Percentiles rank a stretch among this genome's conserved stretches.
Conservation (phyloP, 1,284 basidiomycete species). For the Phlebopus sp. region DNA sequence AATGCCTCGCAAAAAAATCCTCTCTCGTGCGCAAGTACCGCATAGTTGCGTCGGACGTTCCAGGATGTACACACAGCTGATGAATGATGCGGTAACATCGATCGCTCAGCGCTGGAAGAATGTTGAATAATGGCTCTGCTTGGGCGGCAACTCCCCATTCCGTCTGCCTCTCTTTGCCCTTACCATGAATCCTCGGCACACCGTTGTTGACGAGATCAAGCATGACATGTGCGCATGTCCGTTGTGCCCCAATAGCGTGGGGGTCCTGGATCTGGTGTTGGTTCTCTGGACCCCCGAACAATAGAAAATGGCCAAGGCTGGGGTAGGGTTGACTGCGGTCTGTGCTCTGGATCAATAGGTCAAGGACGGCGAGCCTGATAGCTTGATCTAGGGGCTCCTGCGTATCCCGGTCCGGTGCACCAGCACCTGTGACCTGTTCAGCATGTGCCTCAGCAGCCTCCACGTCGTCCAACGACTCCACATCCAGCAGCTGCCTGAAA, state of each 20-base stretch:
- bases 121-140: conserved; percentile 56
- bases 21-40: conserved; percentile 88
- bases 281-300: conserved; percentile 63
- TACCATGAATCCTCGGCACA: conserved; percentile 53
- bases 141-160: conserved; percentile 31
- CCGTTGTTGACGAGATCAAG: conserved; percentile 75
- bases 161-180: conserved; percentile 42
- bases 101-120: conserved; percentile 81
- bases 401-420: conserved; percentile 54
- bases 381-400: conserved; percentile 60
- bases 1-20: conserved; percentile 86
- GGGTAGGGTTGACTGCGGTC: conserved; percentile 64
- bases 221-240: conserved; percentile 79
- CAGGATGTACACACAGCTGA: conserved; percentile 83
- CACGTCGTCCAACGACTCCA: conserved; percentile 59
- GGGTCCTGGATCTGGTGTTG: conserved; percentile 71
- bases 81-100: conserved; percentile 82
- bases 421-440: conserved; percentile 67
- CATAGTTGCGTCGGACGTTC: conserved; percentile 80
- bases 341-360: conserved; percentile 83
- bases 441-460: conserved; percentile 55
- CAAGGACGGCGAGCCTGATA: conserved; percentile 78
- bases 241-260: conserved; percentile 64
- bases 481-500: conserved; percentile 69
- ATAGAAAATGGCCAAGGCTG: conserved; percentile 87